These are phyloP conservation scores for Paspalum vaginatum DNA, from an alignment of 176 grass and related monocot genomes.

Conservation along the genomic window DNA sequence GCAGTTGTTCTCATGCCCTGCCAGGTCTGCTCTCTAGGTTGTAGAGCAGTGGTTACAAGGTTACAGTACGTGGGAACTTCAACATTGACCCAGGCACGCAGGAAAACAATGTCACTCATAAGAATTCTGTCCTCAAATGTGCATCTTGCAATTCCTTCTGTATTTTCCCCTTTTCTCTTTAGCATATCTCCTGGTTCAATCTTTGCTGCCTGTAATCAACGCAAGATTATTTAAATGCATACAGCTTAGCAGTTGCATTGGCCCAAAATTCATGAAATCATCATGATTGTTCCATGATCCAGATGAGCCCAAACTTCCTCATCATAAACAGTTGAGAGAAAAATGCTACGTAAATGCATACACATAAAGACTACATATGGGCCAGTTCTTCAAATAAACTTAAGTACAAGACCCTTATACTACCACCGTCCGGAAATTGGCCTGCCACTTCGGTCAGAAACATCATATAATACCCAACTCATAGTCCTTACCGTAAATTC, in stretches of 20 bases:
- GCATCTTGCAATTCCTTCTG: constrained; percentile 91
- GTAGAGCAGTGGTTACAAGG: constrained; percentile 74
- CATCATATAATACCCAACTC: too few species aligned
- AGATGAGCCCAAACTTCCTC: constrained; percentile 12
- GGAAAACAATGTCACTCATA: constrained; percentile 98
- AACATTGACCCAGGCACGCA: constrained; percentile 90
- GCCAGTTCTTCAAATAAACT: not conserved
- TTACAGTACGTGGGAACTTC: constrained; percentile 79
- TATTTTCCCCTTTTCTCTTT: constrained; percentile 70
- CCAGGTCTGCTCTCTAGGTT: constrained; percentile 71
- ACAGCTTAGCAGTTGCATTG: constrained; percentile 6
- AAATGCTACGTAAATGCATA: not conserved
- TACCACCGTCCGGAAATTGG: too few species aligned
- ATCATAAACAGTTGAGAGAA: not conserved
- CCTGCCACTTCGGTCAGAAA: too few species aligned
- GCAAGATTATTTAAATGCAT: constrained; percentile 6
- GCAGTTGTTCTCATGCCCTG: constrained; percentile 89
- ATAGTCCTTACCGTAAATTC: too few species aligned
- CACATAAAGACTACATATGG: not conserved
- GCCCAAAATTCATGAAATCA: not conserved
- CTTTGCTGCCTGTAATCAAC: constrained; percentile 74
- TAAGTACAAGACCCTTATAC: not conserved
- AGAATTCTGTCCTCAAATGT: constrained; percentile 98
- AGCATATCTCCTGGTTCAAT: constrained; percentile 59
- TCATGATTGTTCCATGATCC: not conserved